A percentile compares a stretch with the other conserved stretches of the same genome.
Conservation (phyloP, 1,284 basidiomycete species). For the Ustilago sp. region DNA sequence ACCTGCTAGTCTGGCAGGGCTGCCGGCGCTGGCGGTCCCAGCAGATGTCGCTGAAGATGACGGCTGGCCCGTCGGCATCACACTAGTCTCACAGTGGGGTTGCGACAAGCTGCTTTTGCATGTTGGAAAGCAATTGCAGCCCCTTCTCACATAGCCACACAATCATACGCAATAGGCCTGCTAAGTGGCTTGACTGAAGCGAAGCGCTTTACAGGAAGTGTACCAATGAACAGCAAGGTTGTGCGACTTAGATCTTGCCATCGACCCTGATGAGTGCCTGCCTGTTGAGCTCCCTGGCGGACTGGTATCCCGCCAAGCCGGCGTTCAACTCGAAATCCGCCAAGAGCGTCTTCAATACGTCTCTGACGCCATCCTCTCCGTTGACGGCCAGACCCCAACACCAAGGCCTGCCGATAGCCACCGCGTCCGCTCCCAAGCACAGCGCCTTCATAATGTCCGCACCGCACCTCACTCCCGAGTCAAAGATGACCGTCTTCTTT, state of each 20-base stretch:
- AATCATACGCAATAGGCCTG: not conserved
- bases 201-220: not conserved
- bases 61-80: slow-evolving; percentile 85
- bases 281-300: slow-evolving; percentile 19
- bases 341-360: slow-evolving; percentile 57
- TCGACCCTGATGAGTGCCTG: slow-evolving; percentile 38
- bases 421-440: slow-evolving; percentile 61
- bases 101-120: slow-evolving; percentile 77
- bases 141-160: slow-evolving; percentile 14
- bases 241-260: slow-evolving; percentile 15
- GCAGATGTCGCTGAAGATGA: slow-evolving; percentile 67
- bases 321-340: slow-evolving; percentile 60
- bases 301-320: slow-evolving; percentile 37
- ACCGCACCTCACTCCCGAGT: slow-evolving; percentile 60
- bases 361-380: slow-evolving; percentile 59
- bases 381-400: slow-evolving; percentile 60
- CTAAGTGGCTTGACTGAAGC: not conserved
- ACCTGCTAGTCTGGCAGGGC: slow-evolving; percentile 87
- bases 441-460: slow-evolving; percentile 65
- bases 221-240: not conserved
- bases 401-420: slow-evolving; percentile 63
- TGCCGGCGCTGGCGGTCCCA: slow-evolving; percentile 85
- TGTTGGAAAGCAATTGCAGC: slow-evolving; percentile 74
- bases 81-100: slow-evolving; percentile 91
- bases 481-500: slow-evolving; percentile 59